Evolutionary conservation across 805 yeast genomes (phyloP), one percentile per base, ranked within the genome.

Genomic region (Brettanomyces anomalus): DNA sequence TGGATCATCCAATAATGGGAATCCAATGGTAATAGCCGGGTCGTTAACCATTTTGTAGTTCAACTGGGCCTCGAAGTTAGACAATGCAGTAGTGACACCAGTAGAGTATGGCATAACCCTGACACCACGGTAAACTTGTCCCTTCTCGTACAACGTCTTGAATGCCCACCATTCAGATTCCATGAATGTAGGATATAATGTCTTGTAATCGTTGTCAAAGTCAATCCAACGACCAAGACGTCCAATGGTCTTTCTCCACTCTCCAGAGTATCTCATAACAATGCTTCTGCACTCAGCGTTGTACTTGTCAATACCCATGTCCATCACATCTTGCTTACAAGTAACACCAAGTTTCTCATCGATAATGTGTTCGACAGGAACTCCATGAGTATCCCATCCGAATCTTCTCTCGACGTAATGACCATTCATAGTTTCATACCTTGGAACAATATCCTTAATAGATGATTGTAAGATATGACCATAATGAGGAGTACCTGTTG

Each of bases 301-400:
- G 68, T 93, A 93, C 61, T 86, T 85, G 63, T 76, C 96, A 55
- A 93, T 83, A 55, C 99, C 99, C 81, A 85, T 75, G 43, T 76
- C 77, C 82, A 87, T 78, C 45, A 93, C 99, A 60, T 93, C 99
- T 42, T 85, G 90, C 65, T 89, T 93, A 56, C 95, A 84, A 43
- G 83, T 80, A 66, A 93, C 87, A 33, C 94, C 95, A 54, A 93
- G 75, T 60, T 85, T 84, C 83, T 94, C 93, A 85, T 93, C 99
- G 56, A 93, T 93, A 66, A 90, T 96, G 64, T 93, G 96, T 70
- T 93, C 99, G 45, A 93, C 87, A 40, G 99, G 99, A 50, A 93
- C 78, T 45, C 99, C 99, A 64, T 93, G 99, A 44, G 99, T 93
- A 67, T 93, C 99, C 99, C 99, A 93, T 49, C 99, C 99, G 52